Base-by-base conservation (phyloP, 768 basidiomycete genomes). In the Lentinus brumalis region DNA sequence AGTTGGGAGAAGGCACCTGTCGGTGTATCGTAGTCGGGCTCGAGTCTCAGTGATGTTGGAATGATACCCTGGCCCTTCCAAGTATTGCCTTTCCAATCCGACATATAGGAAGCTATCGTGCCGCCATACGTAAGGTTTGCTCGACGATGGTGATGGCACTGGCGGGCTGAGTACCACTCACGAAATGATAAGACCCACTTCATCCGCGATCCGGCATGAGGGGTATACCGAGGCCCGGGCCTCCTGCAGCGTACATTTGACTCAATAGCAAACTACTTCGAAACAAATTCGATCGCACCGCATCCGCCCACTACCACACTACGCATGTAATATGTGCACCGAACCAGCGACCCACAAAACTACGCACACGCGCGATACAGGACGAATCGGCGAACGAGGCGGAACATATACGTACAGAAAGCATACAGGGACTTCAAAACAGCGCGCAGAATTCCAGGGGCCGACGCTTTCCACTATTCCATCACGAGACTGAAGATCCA, bases 391-490 rank as follows among this genome's bases (percentile, higher is more conserved):
- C 35, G 46, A 45, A 47, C 50, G 35, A 29, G 40, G 30, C 31
- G 49, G 53, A 50, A 44, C 30, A 50, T 59, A 59, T 63, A 63
- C 58, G 58, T 63, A 63, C 62, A 59, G 31, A 45, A 35, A 53
- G 50, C 45, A 56, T 56, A 63, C 57, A 63, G 54, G 11, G 35
- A 52, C 50, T 52, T 15, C 50, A 29, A 41, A 35, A 35, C 35
- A 35, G 35, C 11, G 35, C 35, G 35, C 35, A 35, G 35, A 35
- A 35, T 35, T 35, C 15, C 52, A 18, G 41, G 35, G 50, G 35
- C 12, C 46, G 11, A 46, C 18, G 31, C 29, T 4, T 41, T 44
- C 38, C 45, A 32, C 42, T 12, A 54, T 7, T 47, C 45, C 46
- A 35, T 38, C 21, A 42, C 49, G 45, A 38, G 39, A 11, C 21